Base-by-base conservation (phyloP, 2,329 filamentous ascomycete genomes). In the Cladosporium cucumerinum region DNA sequence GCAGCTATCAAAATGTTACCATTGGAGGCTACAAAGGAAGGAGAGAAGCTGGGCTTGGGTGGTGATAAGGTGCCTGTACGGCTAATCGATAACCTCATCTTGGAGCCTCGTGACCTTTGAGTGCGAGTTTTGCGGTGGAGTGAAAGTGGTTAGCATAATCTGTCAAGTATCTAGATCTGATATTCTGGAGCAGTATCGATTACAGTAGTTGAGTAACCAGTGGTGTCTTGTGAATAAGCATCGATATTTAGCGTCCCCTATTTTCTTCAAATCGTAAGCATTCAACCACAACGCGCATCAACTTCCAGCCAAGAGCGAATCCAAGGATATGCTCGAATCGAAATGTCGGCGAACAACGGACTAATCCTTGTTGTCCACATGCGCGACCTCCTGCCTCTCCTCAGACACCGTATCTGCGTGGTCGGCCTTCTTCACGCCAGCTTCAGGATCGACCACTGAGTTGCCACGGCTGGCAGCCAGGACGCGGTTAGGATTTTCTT, bases 1-100 rank as follows among this genome's bases (percentile, higher is more conserved):
- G 93, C 92, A 3, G 95, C 95, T 0, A 82, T 99, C 65, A 95
- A 91, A 79, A 96, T 99, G 89, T 76, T 92, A 54, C 90, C 93
- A 0, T 81, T 97, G 1, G 91, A 96, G 74, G 83, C 86, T 60
- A 83, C 88, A 0, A 83, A 82, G 57, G 80, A 86, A 6, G 90
- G 85, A 0, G 93, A 98, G 76, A 88, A 93, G 69, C 77, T 82
- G 30, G 86, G 86, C 4, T 77, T 93, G 28, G 93, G 93, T 3
- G 87, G 86, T 63, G 88, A 87, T 3, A 89, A 89, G 1, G 91
- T 91, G 18, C 76, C 88, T 0, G 95, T 99, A 57, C 84, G 95
- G 67, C 80, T 99, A 77, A 97, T 99, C 76, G 95, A 99, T 75
- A 99, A 99, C 73, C 88, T 98, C 69, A 89, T 96, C n/a, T 65